These are phyloP conservation scores for Acanthamoeba divionensis DNA, from an alignment of 208 protist species.

Conservation along the genomic window DNA sequence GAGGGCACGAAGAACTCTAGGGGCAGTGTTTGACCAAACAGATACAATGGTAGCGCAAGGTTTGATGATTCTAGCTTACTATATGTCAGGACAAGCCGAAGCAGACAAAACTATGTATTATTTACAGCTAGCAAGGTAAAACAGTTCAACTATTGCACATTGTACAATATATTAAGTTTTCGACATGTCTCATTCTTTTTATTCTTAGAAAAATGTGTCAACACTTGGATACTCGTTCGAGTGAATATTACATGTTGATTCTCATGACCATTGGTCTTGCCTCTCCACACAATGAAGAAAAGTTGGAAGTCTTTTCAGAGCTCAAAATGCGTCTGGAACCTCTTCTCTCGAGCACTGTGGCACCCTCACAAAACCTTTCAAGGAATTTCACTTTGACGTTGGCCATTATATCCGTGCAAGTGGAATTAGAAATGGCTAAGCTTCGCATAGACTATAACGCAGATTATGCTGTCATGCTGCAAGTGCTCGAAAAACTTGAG, in stretches of 20 bases:
- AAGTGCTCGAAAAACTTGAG: slow-evolving; percentile 52
- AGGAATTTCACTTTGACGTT: slow-evolving; percentile 40
- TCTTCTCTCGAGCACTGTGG: slow-evolving; percentile 13
- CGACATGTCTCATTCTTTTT: too few species aligned
- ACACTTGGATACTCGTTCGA: slow-evolving; percentile 17
- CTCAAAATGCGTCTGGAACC: slow-evolving; percentile 51
- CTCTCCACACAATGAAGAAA: slow-evolving; percentile 38
- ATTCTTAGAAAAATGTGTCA: slow-evolving; percentile 58
- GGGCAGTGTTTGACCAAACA: slow-evolving; percentile 48
- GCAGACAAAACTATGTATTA: slow-evolving; percentile 56
- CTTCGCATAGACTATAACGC: slow-evolving; percentile 51
- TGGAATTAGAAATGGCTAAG: slow-evolving; percentile 43
- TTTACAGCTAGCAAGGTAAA: slow-evolving; percentile 37
- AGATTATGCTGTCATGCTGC: slow-evolving; percentile 41
- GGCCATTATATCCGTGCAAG: slow-evolving; percentile 48
- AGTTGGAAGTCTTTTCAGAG: slow-evolving; percentile 44
- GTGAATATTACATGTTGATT: slow-evolving; percentile 55
- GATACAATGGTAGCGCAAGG: slow-evolving; percentile 40
- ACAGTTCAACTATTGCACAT: too few species aligned
- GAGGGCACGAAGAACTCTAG: slow-evolving; percentile 14
- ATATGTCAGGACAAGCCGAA: slow-evolving; percentile 46
- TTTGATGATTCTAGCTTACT: slow-evolving; percentile 51
- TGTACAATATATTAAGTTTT: too few species aligned
- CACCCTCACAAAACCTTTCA: not conserved
- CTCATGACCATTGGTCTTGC: slow-evolving; percentile 52